A percentile compares a stretch with the other conserved stretches of the same genome.
Evolutionary conservation across 148 eudicot species (phyloP).

Genomic region (Chenopodium album): DNA sequence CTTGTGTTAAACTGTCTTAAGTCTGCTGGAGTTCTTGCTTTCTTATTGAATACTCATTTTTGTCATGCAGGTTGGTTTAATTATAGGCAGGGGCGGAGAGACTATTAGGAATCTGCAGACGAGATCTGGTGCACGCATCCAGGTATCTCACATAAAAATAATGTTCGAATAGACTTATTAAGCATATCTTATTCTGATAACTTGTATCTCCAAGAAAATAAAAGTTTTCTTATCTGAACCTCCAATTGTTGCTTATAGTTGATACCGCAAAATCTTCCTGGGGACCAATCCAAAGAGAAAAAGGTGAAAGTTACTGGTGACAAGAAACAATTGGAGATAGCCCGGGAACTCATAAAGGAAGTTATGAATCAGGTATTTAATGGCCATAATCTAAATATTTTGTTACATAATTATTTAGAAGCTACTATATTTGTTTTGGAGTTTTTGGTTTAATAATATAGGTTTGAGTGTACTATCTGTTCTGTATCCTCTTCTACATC

Average conservation of each 20-base stretch:
- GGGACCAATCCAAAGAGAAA: conserved; percentile 75
- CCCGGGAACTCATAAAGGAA: conserved; percentile 84
- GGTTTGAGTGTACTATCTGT: background rate
- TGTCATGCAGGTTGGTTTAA: conserved; percentile 73
- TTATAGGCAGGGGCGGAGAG: conserved; percentile 94
- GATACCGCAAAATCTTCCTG: conserved; percentile 74
- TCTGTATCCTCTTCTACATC: background rate
- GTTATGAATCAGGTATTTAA: conserved; percentile 93
- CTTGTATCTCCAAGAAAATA: background rate
- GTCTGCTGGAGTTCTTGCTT: background rate
- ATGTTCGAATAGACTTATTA: background rate
- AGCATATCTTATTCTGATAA: background rate
- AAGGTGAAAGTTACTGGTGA: conserved; percentile 85
- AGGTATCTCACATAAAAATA: conserved; percentile 47
- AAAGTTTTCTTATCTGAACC: background rate
- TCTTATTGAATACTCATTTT: background rate
- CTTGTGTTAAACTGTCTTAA: background rate
- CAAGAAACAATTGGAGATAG: conserved; percentile 78
- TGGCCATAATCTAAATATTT: background rate
- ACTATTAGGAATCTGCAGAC: conserved; percentile 88
- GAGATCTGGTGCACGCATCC: conserved; percentile 96
- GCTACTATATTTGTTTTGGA: background rate
- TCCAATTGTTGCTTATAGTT: conserved; percentile 40
- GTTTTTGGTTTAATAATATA: background rate
- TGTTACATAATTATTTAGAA: background rate